Evolutionary conservation across 352 stramenopile genomes (phyloP).

Genomic region (Phytophthora citricola): DNA sequence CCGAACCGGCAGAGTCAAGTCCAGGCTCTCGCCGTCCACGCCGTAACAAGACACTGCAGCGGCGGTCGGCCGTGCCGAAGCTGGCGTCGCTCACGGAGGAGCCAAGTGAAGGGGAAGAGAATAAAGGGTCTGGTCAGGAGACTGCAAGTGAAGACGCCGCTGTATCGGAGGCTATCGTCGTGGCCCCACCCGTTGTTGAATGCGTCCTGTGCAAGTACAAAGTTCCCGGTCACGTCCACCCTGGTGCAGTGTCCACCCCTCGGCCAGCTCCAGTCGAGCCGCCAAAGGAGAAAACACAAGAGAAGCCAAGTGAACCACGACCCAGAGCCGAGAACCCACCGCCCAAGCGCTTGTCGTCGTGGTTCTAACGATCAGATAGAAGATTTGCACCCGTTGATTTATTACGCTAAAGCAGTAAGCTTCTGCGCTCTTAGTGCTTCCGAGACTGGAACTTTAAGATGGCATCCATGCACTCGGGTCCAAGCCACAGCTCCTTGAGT

Average conservation of each 20-base stretch:
- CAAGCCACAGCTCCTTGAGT: constrained; percentile 79
- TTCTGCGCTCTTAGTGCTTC: constrained; percentile 42
- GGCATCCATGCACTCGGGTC: constrained; percentile 78
- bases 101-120: constrained; percentile 28
- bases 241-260: constrained; percentile 13
- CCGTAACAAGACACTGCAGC: constrained; percentile 54
- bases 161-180: constrained; percentile 16
- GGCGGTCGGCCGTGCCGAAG: constrained; percentile 44
- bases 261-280: constrained; percentile 17
- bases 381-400: constrained; percentile 4
- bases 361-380: constrained; percentile 40
- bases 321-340: constrained; percentile 26
- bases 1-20: not conserved
- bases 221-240: constrained; percentile 62
- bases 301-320: constrained; percentile 20
- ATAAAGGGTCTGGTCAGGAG: constrained; percentile 1
- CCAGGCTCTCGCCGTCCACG: constrained; percentile 26
- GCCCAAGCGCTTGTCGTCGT: constrained; percentile 56
- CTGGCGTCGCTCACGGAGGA: constrained; percentile 58
- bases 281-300: constrained; percentile 1
- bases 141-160: not conserved
- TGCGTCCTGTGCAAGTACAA: constrained; percentile 73
- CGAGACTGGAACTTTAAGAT: constrained; percentile 78
- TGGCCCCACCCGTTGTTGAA: constrained; percentile 29
- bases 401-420: too few relatives aligned